phyloP scores from a whole-genome alignment of 108 stramenopile species.

The Cylindrotheca closterium region DNA sequence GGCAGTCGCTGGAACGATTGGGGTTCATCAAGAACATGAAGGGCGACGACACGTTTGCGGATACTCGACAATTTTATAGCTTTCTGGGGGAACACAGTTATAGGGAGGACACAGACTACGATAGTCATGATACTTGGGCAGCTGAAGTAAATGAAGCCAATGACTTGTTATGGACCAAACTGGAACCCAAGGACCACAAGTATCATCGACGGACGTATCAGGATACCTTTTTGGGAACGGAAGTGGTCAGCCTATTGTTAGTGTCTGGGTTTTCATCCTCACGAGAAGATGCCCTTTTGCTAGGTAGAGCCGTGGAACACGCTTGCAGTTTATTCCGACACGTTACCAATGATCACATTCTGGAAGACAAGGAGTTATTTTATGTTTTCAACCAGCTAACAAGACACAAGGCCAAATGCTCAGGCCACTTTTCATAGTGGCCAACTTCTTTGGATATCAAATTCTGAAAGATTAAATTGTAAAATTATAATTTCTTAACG shows the following conservation, averaged over 20 bases:
- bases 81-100: background rate
- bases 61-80: background rate
- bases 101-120: too few relatives aligned
- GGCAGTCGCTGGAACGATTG: slow-evolving; percentile 6
- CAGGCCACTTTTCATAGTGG: too few relatives aligned
- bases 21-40: slow-evolving; percentile 1
- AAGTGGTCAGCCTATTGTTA: background rate
- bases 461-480: too few relatives aligned
- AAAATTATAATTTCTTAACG: too few relatives aligned
- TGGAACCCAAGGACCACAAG: background rate
- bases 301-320: background rate
- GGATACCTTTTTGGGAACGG: background rate
- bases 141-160: background rate
- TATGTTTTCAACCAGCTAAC: background rate
- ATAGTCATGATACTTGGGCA: background rate
- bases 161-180: background rate
- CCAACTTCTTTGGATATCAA: too few relatives aligned
- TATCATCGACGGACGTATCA: background rate
- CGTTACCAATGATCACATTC: background rate
- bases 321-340: background rate
- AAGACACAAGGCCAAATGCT: background rate
- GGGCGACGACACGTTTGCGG: background rate
- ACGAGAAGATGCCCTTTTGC: background rate
- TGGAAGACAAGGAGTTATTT: background rate
- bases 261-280: background rate